Evolutionary conservation across 2,329 filamentous ascomycete genomes (phyloP).

Genomic region (Alternaria triticimaculans): DNA sequence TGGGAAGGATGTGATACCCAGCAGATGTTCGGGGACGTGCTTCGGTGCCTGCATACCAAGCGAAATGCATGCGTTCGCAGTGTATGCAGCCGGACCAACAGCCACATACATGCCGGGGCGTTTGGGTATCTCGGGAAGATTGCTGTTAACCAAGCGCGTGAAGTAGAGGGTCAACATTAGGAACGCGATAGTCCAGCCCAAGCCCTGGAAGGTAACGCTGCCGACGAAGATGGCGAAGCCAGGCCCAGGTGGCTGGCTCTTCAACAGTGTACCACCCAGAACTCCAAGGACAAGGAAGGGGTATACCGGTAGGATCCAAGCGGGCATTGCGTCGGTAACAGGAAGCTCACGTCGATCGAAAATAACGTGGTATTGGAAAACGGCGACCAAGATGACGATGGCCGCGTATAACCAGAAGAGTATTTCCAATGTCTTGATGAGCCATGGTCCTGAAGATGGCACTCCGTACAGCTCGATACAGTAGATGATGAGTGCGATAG

Average conservation of each 20-base stretch:
- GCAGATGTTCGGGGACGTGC: slow-evolving; percentile 42
- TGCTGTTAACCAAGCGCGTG: slow-evolving; percentile 72
- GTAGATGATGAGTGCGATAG: slow-evolving; percentile 56
- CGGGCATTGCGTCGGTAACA: slow-evolving; percentile 49
- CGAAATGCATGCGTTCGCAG: slow-evolving; percentile 39
- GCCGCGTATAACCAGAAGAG: slow-evolving; percentile 74
- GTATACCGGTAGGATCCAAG: slow-evolving; percentile 47
- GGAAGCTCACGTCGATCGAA: slow-evolving; percentile 76
- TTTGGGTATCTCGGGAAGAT: slow-evolving; percentile 53
- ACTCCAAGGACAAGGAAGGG: slow-evolving; percentile 48
- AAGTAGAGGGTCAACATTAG: slow-evolving; percentile 73
- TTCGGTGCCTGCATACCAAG: slow-evolving; percentile 52
- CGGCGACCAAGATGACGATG: slow-evolving; percentile 57
- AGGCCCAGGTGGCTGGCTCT: slow-evolving; percentile 39
- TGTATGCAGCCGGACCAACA: slow-evolving; percentile 50
- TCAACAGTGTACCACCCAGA: slow-evolving; percentile 44
- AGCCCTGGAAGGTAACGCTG: slow-evolving; percentile 71
- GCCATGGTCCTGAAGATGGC: slow-evolving; percentile 60
- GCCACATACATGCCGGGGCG: slow-evolving; percentile 60
- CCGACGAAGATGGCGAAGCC: slow-evolving; percentile 52
- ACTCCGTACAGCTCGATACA: slow-evolving; percentile 66
- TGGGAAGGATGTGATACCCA: slow-evolving; percentile 41
- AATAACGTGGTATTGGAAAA: slow-evolving; percentile 98
- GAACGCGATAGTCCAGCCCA: slow-evolving; percentile 69
- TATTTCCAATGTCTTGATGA: slow-evolving; percentile 65